phyloP scores from a whole-genome alignment of 768 basidiomycete species.

The Russula earlei region DNA sequence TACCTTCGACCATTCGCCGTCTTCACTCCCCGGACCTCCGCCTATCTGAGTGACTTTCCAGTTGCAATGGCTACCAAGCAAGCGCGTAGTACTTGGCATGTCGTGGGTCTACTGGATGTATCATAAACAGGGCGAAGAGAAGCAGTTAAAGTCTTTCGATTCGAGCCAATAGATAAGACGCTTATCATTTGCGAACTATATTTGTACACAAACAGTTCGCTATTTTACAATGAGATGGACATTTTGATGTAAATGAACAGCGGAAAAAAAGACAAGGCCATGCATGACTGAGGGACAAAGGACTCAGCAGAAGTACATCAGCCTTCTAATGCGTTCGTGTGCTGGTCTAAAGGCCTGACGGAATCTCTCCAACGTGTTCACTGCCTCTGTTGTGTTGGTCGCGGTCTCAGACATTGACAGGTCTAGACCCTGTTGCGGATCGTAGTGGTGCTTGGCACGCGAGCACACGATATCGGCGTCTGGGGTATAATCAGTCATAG shows the following conservation, averaged over 20 bases:
- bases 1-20: constrained; percentile 55
- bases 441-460: constrained; percentile 73
- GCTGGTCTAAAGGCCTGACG: constrained; percentile 46
- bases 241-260: background rate
- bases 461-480: constrained; percentile 73
- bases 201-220: background rate
- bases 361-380: constrained; percentile 35
- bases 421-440: constrained; percentile 48
- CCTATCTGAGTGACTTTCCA: constrained; percentile 67
- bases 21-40: constrained; percentile 43
- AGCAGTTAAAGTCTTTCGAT: background rate
- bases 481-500: constrained; percentile 23
- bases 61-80: constrained; percentile 32
- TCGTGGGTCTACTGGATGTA: constrained; percentile 12
- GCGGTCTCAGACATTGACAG: constrained; percentile 53
- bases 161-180: background rate
- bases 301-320: constrained; percentile 31
- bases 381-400: constrained; percentile 27
- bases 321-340: constrained; percentile 36
- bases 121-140: background rate
- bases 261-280: background rate
- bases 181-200: background rate
- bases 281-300: background rate
- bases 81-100: constrained; percentile 22
- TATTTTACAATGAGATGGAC: background rate